Percentiles rank a stretch among this genome's conserved stretches.
Evolutionary conservation across 2,329 filamentous ascomycete genomes (phyloP).

Genomic region (Diaporthe batatas): DNA sequence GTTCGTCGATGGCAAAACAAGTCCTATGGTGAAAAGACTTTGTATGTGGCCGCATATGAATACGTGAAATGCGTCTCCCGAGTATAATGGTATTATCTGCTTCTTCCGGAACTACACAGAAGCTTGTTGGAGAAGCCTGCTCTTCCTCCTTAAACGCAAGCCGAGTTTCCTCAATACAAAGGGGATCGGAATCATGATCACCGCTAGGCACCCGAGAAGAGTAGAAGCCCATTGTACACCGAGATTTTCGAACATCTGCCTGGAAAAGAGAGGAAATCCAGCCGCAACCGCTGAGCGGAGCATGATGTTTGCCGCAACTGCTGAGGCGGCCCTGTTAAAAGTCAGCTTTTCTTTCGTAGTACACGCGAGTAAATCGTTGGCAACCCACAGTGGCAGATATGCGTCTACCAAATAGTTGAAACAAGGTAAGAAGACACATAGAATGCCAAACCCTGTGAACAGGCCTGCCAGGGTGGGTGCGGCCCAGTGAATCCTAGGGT

Average conservation of each 20-base stretch:
- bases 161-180: constrained; percentile 51
- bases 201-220: constrained; percentile 52
- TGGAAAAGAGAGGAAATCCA: constrained; percentile 53
- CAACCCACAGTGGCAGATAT: constrained; percentile 54
- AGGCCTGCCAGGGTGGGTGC: constrained; percentile 44
- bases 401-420: constrained; percentile 54
- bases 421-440: constrained; percentile 47
- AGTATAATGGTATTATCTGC: neutral
- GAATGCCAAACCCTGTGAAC: constrained; percentile 44
- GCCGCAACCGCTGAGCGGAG: constrained; percentile 53
- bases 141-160: constrained; percentile 47
- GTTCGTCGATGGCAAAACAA: neutral
- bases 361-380: neutral
- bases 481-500: constrained; percentile 43
- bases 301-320: constrained; percentile 55
- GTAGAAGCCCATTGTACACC: constrained; percentile 55
- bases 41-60: constrained; percentile 44
- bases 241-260: constrained; percentile 54
- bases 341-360: neutral
- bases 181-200: constrained; percentile 55
- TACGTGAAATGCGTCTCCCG: neutral
- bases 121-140: constrained; percentile 28
- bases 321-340: constrained; percentile 51
- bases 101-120: neutral
- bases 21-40: neutral